Evolutionary conservation across 2,329 filamentous ascomycete genomes (phyloP).

Genomic region (Aspergillus viridinutans): DNA sequence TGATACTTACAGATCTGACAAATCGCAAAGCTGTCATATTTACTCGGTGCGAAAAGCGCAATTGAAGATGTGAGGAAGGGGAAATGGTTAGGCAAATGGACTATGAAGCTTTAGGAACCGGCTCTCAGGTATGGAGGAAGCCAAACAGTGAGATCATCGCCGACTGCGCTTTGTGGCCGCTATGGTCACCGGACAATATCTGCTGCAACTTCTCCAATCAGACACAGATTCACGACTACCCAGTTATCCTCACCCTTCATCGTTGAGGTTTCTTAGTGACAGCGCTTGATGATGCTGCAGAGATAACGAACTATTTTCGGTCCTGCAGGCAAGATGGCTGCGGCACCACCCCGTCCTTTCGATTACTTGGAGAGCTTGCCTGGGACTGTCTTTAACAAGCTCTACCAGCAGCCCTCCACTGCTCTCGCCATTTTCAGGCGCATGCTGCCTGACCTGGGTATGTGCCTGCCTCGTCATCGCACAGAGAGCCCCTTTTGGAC

Average conservation of each 20-base stretch:
- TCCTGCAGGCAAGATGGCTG: constrained; percentile 45
- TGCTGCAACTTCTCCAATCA: constrained; percentile 11
- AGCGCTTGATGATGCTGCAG: constrained; percentile 22
- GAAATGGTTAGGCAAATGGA: constrained; percentile 1
- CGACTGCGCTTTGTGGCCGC: constrained; percentile 28
- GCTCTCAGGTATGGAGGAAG: neutral
- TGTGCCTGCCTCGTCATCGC: constrained; percentile 19
- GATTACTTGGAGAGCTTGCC: constrained; percentile 92
- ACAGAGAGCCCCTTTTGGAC: constrained; percentile 9
- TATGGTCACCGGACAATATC: constrained; percentile 23
- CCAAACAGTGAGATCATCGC: constrained; percentile 17
- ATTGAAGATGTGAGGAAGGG: neutral
- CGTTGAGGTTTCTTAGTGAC: constrained; percentile 6
- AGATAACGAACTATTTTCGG: constrained; percentile 20
- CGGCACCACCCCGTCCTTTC: constrained; percentile 60
- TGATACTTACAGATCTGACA: constrained; percentile 57
- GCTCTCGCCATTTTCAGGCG: constrained; percentile 93
- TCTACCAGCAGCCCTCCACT: constrained; percentile 95
- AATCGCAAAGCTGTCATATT: constrained; percentile 57
- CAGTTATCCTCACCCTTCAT: constrained; percentile 5
- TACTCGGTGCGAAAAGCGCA: neutral
- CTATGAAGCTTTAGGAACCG: neutral
- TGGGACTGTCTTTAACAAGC: constrained; percentile 80
- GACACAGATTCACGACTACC: neutral
- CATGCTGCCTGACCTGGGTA: constrained; percentile 90